Evolutionary conservation across 129 eudicot species (phyloP).

Genomic region (Flaveria robusta): DNA sequence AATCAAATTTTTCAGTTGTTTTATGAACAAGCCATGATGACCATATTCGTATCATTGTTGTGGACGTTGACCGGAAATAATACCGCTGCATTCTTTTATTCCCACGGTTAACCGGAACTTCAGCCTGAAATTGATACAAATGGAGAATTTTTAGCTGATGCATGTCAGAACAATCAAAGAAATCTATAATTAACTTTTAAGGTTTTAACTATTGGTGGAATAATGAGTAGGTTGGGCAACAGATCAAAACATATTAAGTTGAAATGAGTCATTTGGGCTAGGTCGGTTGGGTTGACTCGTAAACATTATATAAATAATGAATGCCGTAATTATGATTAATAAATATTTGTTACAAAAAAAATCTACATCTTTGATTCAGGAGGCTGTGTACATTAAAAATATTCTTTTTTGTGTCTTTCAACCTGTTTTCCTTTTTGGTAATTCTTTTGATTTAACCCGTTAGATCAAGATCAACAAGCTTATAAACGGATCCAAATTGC

Average conservation of each 20-base stretch:
- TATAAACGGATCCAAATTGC: not conserved
- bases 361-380: not conserved
- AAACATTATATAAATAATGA: not conserved
- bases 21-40: constrained; percentile 87
- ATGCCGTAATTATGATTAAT: not conserved
- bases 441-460: not conserved
- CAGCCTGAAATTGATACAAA: constrained; percentile 51
- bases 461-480: not conserved
- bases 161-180: not conserved
- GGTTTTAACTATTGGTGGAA: not conserved
- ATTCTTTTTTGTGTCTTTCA: not conserved
- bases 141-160: not conserved
- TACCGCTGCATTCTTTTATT: constrained; percentile 77
- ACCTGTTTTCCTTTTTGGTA: not conserved
- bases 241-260: not conserved
- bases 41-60: constrained; percentile 81
- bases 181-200: not conserved
- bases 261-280: not conserved
- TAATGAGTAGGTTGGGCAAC: not conserved
- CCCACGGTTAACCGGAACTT: constrained; percentile 74
- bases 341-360: not conserved
- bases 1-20: constrained; percentile 57
- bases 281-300: not conserved
- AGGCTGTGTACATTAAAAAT: not conserved
- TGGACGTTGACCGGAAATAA: constrained; percentile 67